Conservation (phyloP, 2,329 filamentous ascomycete genomes). For the Phoma sp. region DNA sequence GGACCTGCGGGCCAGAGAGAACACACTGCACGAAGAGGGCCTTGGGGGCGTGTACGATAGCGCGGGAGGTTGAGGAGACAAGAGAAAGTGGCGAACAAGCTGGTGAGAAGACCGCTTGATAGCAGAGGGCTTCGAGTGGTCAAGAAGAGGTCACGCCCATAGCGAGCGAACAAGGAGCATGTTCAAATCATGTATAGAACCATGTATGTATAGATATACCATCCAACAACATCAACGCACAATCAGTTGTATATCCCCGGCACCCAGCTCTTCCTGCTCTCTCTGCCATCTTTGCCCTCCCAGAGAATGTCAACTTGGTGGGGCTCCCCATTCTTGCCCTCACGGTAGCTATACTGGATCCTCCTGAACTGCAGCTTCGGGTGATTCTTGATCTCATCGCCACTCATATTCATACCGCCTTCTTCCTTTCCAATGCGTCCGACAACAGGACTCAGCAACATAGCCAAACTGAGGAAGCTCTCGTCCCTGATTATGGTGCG, state of each 20-base stretch:
- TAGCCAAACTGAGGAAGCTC: constrained; percentile 33
- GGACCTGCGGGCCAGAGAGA: neutral
- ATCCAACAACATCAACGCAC: neutral
- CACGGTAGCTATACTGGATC: constrained; percentile 37
- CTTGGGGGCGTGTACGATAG: neutral
- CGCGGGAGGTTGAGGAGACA: neutral
- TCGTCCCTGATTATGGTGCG: constrained; percentile 38
- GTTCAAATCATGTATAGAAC: constrained; percentile 13
- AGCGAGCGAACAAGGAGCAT: neutral
- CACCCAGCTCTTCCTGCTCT: constrained; percentile 32
- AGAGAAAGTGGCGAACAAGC: neutral
- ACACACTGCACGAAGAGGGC: neutral
- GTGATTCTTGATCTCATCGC: constrained; percentile 37
- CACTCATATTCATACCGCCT: constrained; percentile 32
- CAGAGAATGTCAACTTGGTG: constrained; percentile 37
- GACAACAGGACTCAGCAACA: constrained; percentile 36
- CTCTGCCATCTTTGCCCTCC: constrained; percentile 27
- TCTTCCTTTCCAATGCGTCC: constrained; percentile 29
- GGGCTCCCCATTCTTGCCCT: constrained; percentile 31
- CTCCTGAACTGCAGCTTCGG: constrained; percentile 31
- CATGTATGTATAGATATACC: constrained; percentile 13
- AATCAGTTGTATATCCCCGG: constrained; percentile 30
- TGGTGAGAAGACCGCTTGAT: too few relatives aligned
- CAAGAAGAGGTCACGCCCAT: too few relatives aligned
- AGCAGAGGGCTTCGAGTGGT: too few relatives aligned